Evolutionary conservation across 208 protist species (phyloP), one percentile per base, ranked within the genome.

Genomic region (Leptomonas seymouri): DNA sequence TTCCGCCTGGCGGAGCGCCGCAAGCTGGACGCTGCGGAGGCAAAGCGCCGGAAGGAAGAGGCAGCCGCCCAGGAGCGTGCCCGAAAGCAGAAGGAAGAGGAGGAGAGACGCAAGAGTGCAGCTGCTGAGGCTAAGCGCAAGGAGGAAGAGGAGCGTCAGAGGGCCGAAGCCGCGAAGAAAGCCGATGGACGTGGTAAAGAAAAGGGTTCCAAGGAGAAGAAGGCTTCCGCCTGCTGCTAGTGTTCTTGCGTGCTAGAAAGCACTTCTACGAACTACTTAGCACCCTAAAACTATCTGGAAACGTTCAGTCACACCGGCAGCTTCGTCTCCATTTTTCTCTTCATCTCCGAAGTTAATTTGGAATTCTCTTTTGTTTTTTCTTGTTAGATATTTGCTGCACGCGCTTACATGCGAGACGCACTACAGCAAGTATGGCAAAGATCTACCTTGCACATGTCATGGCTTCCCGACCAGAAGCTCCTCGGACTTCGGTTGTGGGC

Each of bases 151-250:
- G 58, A 45, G 51, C 49, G 69, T n/a, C 18, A 44, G 41, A 67
- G 68, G 44, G 54, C 62, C 23, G 48, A 49, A 18, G 31, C 49
- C 25, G 21, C 21, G 31, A 44, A 39, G 51, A 64, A 71, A 39
- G 61, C 69, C 23, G 49, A 14, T 5, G n/a, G n/a, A n/a, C 9
- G 7, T 9, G 34, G 34, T 39, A 9, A 39, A 9, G 9, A 39
- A 9, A 39, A 39, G 9, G 34, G 9, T 39, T 39, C 34, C 34
- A 39, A 39, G 31, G 72, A 92, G 77, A 86, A 85, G 66, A 80
- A 86, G 76, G 76, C 69, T 8, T 85, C 58, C 54, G 79, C 73
- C 18, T 88, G 84, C 57, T 89, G 76, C 74, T 72, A 80, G 74
- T 25, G 4, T 18, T 20, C 2, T 28, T 36, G 7, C 15, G 20